phyloP scores from a whole-genome alignment of 2,329 filamentous ascomycete species.

The Raffaelea albimanens region DNA sequence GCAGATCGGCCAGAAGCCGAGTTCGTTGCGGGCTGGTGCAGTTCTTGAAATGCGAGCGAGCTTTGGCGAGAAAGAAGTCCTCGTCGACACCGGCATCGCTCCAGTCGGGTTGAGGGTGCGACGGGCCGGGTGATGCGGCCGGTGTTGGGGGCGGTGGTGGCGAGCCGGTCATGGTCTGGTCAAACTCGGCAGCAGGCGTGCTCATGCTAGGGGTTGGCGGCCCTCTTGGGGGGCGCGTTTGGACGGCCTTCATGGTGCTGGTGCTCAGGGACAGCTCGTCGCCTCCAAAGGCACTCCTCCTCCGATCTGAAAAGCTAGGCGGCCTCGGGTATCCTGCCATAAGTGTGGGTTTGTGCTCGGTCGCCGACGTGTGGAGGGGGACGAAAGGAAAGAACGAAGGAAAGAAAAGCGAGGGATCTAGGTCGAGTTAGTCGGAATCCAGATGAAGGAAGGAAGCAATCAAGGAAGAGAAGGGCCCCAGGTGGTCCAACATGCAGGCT shows the following conservation, averaged over 20 bases:
- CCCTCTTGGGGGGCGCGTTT: constrained; percentile 40
- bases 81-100: constrained; percentile 70
- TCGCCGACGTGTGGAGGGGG: no score
- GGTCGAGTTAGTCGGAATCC: no score
- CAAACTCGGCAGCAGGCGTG: constrained; percentile 53
- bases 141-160: constrained; percentile 57
- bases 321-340: constrained; percentile 39
- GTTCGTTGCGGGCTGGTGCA: constrained; percentile 69
- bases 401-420: neutral
- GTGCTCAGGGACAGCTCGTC: constrained; percentile 49
- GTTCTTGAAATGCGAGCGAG: constrained; percentile 70
- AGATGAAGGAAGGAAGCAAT: neutral
- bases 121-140: constrained; percentile 55
- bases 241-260: constrained; percentile 38
- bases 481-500: no score
- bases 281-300: constrained; percentile 44
- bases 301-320: constrained; percentile 51
- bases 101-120: constrained; percentile 59
- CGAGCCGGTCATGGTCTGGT: constrained; percentile 50
- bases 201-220: constrained; percentile 60
- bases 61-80: constrained; percentile 70
- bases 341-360: neutral
- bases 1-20: constrained; percentile 72
- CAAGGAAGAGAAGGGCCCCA: neutral
- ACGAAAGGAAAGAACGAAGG: constrained; percentile 30